Percentiles rank a stretch among this genome's conserved stretches.
These are phyloP conservation scores for Pythium sukuiense DNA, from an alignment of 352 stramenopile species.

Conservation along the genomic window DNA sequence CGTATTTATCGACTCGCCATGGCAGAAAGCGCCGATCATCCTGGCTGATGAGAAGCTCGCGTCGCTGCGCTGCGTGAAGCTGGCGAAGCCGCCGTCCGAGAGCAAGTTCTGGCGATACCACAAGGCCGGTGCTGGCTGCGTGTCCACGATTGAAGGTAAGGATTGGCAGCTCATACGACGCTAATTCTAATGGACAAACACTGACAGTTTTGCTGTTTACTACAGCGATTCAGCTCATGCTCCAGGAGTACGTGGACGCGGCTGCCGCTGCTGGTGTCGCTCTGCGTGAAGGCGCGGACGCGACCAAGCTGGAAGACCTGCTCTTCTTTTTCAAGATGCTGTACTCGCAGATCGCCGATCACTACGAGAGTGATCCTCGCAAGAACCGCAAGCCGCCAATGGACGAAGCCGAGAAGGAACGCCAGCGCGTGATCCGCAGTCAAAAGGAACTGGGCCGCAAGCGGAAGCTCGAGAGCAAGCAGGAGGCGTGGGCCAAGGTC, in stretches of 20 bases:
- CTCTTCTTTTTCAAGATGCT: conserved; percentile 87
- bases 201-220: background rate
- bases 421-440: conserved; percentile 63
- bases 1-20: conserved; percentile 88
- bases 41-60: conserved; percentile 53
- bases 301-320: conserved; percentile 53
- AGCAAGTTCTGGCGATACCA: conserved; percentile 91
- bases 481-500: conserved; percentile 54
- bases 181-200: background rate
- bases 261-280: conserved; percentile 34
- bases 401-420: conserved; percentile 79
- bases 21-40: conserved; percentile 85
- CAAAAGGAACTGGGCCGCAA: conserved; percentile 80
- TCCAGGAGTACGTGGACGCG: conserved; percentile 68
- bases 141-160: conserved; percentile 89
- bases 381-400: conserved; percentile 70
- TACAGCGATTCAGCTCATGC: conserved; percentile 79
- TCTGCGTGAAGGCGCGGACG: conserved; percentile 34
- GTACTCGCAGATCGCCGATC: conserved; percentile 60
- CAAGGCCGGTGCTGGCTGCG: conserved; percentile 75
- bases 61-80: conserved; percentile 72
- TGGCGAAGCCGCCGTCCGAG: conserved; percentile 69
- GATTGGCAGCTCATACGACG: too few relatives aligned
- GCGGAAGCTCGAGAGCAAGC: conserved; percentile 70
- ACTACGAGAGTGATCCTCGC: conserved; percentile 57